These are phyloP conservation scores for Pseudopyricularia javanii DNA, from an alignment of 2,329 filamentous ascomycete species.

Conservation along the genomic window DNA sequence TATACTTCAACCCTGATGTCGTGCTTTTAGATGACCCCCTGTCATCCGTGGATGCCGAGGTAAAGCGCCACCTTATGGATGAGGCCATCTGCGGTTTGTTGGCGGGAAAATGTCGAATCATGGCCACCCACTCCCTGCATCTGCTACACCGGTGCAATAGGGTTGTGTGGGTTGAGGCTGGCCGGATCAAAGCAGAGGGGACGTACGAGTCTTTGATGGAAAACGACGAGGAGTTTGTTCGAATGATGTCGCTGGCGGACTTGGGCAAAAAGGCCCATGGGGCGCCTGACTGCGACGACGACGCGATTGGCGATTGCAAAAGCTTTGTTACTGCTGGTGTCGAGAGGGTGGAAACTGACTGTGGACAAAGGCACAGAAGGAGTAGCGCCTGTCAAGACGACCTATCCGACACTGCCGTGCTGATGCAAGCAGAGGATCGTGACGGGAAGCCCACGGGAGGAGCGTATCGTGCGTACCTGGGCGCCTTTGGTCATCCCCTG, in stretches of 20 bases:
- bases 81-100: constrained; percentile 83
- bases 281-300: too few relatives aligned
- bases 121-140: constrained; percentile 91
- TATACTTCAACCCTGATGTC: constrained; percentile 57
- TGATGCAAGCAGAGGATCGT: too few relatives aligned
- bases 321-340: too few relatives aligned
- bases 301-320: too few relatives aligned
- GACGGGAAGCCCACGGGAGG: too few relatives aligned
- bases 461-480: too few relatives aligned
- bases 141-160: constrained; percentile 83
- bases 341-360: too few relatives aligned
- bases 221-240: constrained; percentile 63
- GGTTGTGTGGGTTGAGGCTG: constrained; percentile 89
- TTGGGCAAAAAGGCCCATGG: constrained; percentile 36
- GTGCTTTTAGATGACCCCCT: constrained; percentile 59
- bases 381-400: constrained; percentile 25
- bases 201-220: constrained; percentile 83
- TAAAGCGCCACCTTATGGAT: constrained; percentile 73
- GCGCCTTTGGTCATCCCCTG: too few relatives aligned
- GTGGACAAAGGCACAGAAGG: constrained; percentile 34
- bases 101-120: constrained; percentile 76
- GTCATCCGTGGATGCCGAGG: constrained; percentile 57
- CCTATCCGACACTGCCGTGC: too few relatives aligned
- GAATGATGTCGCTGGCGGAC: constrained; percentile 76
- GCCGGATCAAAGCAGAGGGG: constrained; percentile 71